Evolutionary conservation across 768 basidiomycete genomes (phyloP).

Genomic region (Tulasnella sp.): DNA sequence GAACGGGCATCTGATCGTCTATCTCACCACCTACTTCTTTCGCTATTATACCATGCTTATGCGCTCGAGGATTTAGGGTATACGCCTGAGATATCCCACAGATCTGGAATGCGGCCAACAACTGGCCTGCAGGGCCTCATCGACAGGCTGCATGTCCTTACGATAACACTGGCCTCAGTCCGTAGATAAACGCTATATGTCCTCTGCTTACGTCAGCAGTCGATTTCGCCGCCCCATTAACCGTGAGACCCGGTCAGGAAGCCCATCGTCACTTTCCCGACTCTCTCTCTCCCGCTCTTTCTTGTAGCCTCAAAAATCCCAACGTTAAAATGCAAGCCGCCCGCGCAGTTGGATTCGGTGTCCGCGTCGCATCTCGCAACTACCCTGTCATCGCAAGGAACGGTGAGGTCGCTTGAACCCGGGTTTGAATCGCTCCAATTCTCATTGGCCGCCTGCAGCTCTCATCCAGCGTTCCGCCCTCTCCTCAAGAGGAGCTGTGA

Average conservation of each 20-base stretch:
- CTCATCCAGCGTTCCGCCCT: conserved; percentile 25
- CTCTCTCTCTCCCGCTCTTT: neutral
- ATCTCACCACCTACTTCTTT: conserved; percentile 17
- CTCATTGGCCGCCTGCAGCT: conserved; percentile 9
- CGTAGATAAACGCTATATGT: neutral
- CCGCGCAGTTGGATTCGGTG: conserved; percentile 24
- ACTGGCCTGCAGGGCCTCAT: conserved; percentile 4
- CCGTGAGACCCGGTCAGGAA: conserved; percentile 22
- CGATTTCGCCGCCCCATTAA: neutral
- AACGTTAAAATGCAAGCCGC: conserved; percentile 14
- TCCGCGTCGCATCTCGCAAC: conserved; percentile 3
- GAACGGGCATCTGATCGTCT: conserved; percentile 11
- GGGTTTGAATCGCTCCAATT: conserved; percentile 20
- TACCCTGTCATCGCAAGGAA: conserved; percentile 9
- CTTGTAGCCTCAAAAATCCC: conserved; percentile 15
- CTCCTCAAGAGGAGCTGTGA: conserved; percentile 15
- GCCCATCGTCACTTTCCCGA: neutral
- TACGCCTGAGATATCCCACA: conserved; percentile 19
- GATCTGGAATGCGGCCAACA: conserved; percentile 3
- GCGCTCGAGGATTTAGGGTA: conserved; percentile 11
- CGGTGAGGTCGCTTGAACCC: neutral
- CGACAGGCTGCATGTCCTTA: neutral
- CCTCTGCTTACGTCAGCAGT: neutral
- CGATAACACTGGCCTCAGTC: conserved; percentile 11
- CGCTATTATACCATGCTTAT: conserved; percentile 1